These are phyloP conservation scores for Botrytis squamosa DNA, from an alignment of 2,329 filamentous ascomycete genomes.

Conservation along the genomic window DNA sequence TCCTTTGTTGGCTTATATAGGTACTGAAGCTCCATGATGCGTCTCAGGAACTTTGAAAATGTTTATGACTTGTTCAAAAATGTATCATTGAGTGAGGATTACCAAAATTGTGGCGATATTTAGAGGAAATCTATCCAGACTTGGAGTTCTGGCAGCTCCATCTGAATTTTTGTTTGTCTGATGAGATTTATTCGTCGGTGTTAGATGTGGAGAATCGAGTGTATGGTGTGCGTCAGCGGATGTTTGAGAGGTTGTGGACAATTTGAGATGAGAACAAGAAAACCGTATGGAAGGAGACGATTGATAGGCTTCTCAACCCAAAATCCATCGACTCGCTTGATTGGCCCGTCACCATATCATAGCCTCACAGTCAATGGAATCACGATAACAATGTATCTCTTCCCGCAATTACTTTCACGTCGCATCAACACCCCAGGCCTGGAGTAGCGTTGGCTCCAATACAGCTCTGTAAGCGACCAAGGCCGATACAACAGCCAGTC, in stretches of 20 bases:
- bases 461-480: not conserved
- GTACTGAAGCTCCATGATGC: not conserved
- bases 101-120: not conserved
- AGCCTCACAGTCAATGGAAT: not conserved
- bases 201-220: too few species aligned
- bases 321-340: not conserved
- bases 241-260: not conserved
- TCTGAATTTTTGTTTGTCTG: not conserved
- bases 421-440: conserved; percentile 5
- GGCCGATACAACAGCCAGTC: conserved; percentile 2
- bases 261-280: not conserved
- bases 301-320: not conserved
- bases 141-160: not conserved
- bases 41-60: not conserved
- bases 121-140: too few species aligned
- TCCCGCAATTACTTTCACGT: not conserved
- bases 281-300: not conserved
- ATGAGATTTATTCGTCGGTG: not conserved
- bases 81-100: not conserved
- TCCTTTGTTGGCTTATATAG: not conserved
- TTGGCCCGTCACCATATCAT: too few species aligned
- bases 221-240: too few species aligned
- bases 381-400: not conserved
- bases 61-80: not conserved
- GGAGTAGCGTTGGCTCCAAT: not conserved